Evolutionary conservation across 192 early-diverging fungal species (phyloP), one percentile per base, ranked within the genome.

Genomic region (Gigaspora rosea): DNA sequence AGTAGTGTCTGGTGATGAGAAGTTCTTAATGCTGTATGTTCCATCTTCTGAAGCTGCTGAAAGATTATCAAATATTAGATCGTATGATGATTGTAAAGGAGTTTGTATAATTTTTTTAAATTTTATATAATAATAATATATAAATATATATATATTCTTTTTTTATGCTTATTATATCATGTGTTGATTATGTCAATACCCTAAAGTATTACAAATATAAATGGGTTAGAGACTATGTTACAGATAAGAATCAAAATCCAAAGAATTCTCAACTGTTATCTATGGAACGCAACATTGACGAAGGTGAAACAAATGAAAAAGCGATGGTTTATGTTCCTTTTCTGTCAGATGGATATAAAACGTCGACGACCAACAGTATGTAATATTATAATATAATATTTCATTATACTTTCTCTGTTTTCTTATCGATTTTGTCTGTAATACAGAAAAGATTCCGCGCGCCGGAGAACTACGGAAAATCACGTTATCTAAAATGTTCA

Each of bases 141-240:
- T 27, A 27, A 0, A 27, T 1, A 27, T 27, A 27, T 27, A 27
- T 27, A 27, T 27, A 0, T 27, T 27, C 27, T 27, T 20, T 57
- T 12, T 35, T 71, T 35, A 18, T 20, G 8, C 32, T 72, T 9
- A 18, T 58, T 57, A n/a, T 15, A 0, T 33, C 16, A 18, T 58
- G 41, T 9, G 3, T 18, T 57, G 8, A 16, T 15, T n/a, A 58
- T n/a, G 35, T 54, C 20, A 63, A 20, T 33, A 63, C 22, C 20
- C 12, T 52, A 33, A 41, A 73, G 71, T 0, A 5, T 20, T 59
- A 58, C 54, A n/a, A 35, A 2, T 73, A 36, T 16, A 46, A 50
- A 35, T 73, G 71, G 71, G 51, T 73, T 41, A 50, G 71, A 41
- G 56, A 73, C 33, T 73, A 73, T 58, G 58, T n/a, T 58, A n/a